Conservation (phyloP, 768 basidiomycete genomes). For the Filobasidium floriforme region DNA sequence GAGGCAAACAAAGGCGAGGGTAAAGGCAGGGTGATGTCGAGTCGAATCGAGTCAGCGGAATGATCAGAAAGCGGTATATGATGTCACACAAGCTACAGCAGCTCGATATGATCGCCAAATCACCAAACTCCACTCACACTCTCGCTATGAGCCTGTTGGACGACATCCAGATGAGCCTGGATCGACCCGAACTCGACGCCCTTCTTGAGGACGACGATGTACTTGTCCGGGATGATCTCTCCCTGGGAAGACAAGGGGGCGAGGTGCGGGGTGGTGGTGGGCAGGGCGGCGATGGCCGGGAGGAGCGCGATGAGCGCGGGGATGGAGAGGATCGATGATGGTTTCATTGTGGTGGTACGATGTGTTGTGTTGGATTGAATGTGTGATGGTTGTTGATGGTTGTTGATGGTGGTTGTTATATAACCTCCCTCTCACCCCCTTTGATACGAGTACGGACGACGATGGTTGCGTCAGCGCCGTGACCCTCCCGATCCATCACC, state of each 20-base stretch:
- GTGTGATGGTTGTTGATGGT: background rate
- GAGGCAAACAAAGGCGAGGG: constrained; percentile 10
- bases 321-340: background rate
- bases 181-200: constrained; percentile 55
- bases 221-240: constrained; percentile 57
- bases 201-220: constrained; percentile 82
- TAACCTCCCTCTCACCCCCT: too few species aligned
- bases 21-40: constrained; percentile 24
- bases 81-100: background rate
- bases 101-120: background rate
- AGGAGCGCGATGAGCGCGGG: constrained; percentile 21
- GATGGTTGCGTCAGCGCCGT: too few species aligned
- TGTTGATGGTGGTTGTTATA: too few species aligned
- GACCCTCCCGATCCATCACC: too few species aligned
- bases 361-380: background rate
- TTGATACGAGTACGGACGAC: too few species aligned
- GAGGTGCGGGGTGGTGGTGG: constrained; percentile 34
- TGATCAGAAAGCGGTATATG: constrained; percentile 19
- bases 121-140: constrained; percentile 20
- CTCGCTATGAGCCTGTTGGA: constrained; percentile 57
- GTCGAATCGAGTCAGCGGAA: constrained; percentile 31
- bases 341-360: constrained; percentile 7
- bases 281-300: constrained; percentile 28
- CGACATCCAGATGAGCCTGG: constrained; percentile 64
- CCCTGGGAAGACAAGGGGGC: constrained; percentile 38